Evolutionary conservation across 441 rosid species (phyloP), one percentile per base, ranked within the genome.

Genomic region (Mallotus repandus): DNA sequence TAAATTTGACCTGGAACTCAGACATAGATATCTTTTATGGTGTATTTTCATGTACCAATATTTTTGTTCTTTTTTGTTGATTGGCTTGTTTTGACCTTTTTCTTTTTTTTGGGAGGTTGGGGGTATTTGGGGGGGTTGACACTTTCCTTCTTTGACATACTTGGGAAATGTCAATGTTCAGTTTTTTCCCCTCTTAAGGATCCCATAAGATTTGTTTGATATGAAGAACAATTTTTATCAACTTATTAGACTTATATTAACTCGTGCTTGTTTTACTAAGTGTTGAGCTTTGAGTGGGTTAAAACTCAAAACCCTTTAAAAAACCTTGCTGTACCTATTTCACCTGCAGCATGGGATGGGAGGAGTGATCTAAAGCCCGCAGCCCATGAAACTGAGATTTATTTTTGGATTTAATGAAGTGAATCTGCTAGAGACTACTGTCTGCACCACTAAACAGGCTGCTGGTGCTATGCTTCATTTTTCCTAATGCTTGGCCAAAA

Each of bases 1-100:
- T 96, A 87, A 78, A 63, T 64, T 81, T 53, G 65, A 61, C 38
- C 68, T 48, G 46, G 49, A 55, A 56, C 61, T 10, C 75, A 69
- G n/a, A 60, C 19, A 16, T 77, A 73, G 55, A 4, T 70, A 13
- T 49, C 12, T 65, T 68, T 46, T 19, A 13, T 49, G 58, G 9
- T 54, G 52, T 10, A n/a, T 21, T 52, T 71, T 38, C 68, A 2
- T 46, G n/a, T 76, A 25, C 22, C 35, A 41, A 60, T 62, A 13
- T 58, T 55, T 16, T 66, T 16, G 29, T 38, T 61, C n/a, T 61
- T 9, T 2, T 50, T 63, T 19, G 41, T 38, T 38, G 41, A 38
- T 4, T 38, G 41, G 41, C 2, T 38, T 38, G 41, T 38, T 38
- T 38, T 38, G 41, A 38, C 41, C 5, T 35, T 38, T 38, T 38